These are phyloP conservation scores for Sesbania bispinosa DNA, from an alignment of 306 rosid genomes.

Conservation along the genomic window DNA sequence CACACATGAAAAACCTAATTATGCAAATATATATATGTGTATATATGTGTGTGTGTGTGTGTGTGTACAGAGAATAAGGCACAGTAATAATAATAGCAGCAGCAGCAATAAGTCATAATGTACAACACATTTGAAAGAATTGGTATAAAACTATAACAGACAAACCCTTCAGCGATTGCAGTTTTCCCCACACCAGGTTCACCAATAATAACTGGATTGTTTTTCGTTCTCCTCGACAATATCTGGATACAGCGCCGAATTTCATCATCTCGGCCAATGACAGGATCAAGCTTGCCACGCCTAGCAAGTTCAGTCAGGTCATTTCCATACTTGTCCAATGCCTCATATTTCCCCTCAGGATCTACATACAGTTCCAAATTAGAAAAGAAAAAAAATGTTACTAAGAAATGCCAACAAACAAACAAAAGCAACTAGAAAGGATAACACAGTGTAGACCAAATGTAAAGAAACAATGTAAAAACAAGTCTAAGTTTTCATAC, in stretches of 20 bases:
- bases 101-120: background rate
- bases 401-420: background rate
- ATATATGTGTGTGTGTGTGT: too few relatives aligned
- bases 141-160: background rate
- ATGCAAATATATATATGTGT: too few relatives aligned
- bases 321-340: conserved; percentile 81
- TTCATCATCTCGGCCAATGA: conserved; percentile 95
- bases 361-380: conserved; percentile 39
- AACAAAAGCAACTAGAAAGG: conserved; percentile 13
- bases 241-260: conserved; percentile 93
- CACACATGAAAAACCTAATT: background rate
- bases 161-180: conserved; percentile 99
- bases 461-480: background rate
- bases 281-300: conserved; percentile 98
- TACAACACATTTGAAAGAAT: background rate
- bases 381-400: background rate
- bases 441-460: background rate
- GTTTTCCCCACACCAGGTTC: conserved; percentile 99
- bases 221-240: conserved; percentile 88
- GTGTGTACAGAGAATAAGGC: background rate
- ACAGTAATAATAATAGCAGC: background rate
- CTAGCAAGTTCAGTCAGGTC: conserved; percentile 94
- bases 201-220: conserved; percentile 95
- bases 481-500: background rate
- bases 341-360: conserved; percentile 94